A percentile compares a stretch with the other conserved stretches of the same genome.
These are phyloP conservation scores for Candida coleopterorum DNA, from an alignment of 805 yeast genomes.

Conservation along the genomic window DNA sequence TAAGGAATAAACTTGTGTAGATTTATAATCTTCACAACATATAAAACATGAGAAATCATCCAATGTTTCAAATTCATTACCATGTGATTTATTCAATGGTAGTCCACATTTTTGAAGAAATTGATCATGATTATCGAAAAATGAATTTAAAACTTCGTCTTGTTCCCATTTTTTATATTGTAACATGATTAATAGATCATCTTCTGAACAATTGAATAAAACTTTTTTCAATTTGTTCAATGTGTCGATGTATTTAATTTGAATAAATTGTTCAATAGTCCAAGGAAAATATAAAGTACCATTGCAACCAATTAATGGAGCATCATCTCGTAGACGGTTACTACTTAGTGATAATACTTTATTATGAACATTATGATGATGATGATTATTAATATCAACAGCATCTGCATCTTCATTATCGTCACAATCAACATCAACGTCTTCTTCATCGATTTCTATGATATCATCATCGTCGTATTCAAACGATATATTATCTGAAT, in stretches of 20 bases:
- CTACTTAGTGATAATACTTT: neutral
- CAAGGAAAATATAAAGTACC: slow-evolving; percentile 20
- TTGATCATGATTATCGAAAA: slow-evolving; percentile 25
- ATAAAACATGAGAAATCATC: slow-evolving; percentile 48
- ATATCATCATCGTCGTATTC: slow-evolving; percentile 20
- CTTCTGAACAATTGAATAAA: slow-evolving; percentile 24
- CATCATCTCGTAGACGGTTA: slow-evolving; percentile 3
- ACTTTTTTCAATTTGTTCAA: slow-evolving; percentile 18
- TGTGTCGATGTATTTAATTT: slow-evolving; percentile 19
- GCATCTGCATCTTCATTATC: slow-evolving; percentile 7
- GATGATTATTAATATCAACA: neutral
- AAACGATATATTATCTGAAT: slow-evolving; percentile 13
- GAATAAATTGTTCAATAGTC: slow-evolving; percentile 22
- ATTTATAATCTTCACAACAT: slow-evolving; percentile 59
- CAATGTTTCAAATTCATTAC: slow-evolving; percentile 11
- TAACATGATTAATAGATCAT: slow-evolving; percentile 31
- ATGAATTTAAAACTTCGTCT: slow-evolving; percentile 34
- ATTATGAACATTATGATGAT: neutral
- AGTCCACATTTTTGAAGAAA: slow-evolving; percentile 28
- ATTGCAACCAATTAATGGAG: slow-evolving; percentile 3
- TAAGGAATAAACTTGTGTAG: slow-evolving; percentile 40
- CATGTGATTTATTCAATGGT: slow-evolving; percentile 5
- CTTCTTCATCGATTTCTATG: slow-evolving; percentile 12
- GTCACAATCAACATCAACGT: slow-evolving; percentile 14
- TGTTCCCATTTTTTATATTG: slow-evolving; percentile 37